Conservation (phyloP, 2,329 filamentous ascomycete genomes). For the Zymoseptoria brevis region DNA sequence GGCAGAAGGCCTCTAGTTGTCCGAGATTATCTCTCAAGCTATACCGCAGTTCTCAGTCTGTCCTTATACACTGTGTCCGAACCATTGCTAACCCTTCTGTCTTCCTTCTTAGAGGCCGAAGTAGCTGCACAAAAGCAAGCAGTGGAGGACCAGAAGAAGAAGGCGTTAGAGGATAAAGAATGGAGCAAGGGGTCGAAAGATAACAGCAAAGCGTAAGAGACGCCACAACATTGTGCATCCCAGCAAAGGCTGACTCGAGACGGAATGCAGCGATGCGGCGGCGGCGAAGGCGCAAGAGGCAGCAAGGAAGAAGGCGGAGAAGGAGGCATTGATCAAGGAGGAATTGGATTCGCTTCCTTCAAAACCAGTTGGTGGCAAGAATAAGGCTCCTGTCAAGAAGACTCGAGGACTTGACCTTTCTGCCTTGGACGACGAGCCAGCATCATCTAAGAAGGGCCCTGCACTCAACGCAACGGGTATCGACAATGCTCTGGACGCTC, state of each 20-base stretch:
- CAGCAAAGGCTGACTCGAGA: conserved; percentile 5
- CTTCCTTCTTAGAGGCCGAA: too few relatives aligned
- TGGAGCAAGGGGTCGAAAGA: conserved; percentile 85
- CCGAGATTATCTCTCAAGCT: too few relatives aligned
- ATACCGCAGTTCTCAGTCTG: too few relatives aligned
- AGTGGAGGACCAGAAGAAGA: conserved; percentile 57
- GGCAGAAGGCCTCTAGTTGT: too few relatives aligned
- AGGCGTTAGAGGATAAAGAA: conserved; percentile 61
- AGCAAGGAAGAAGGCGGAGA: conserved; percentile 96
- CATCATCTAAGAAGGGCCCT: conserved; percentile 41
- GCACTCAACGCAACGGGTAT: conserved; percentile 78
- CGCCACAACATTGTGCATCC: not conserved
- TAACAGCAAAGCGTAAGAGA: conserved; percentile 71
- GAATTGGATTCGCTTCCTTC: conserved; percentile 65
- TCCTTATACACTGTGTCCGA: too few relatives aligned
- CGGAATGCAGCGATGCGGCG: conserved; percentile 61
- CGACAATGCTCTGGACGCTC: conserved; percentile 84
- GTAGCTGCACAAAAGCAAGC: conserved; percentile 73
- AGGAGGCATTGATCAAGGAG: conserved; percentile 70
- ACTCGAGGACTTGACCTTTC: conserved; percentile 62
- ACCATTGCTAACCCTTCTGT: too few relatives aligned
- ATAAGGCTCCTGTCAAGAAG: conserved; percentile 56
- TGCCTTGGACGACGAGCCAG: conserved; percentile 55
- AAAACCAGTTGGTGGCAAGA: conserved; percentile 54
- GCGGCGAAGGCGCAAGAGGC: too few relatives aligned